Evolutionary conservation across 345 rosid species (phyloP), one percentile per base, ranked within the genome.

Genomic region (Pistacia vera): DNA sequence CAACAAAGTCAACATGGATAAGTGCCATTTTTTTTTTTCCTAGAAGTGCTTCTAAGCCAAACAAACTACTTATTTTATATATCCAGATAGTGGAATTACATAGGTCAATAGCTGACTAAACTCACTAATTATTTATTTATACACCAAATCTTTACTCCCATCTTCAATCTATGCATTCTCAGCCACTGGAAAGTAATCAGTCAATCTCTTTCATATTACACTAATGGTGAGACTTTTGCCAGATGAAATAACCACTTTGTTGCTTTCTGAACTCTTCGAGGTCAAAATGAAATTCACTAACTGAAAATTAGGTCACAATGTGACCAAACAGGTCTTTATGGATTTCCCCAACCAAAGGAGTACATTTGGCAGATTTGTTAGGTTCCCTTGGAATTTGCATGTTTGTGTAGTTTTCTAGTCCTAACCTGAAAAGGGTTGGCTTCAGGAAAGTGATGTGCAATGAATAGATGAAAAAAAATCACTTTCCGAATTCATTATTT

Each of bases 1-100:
- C 0, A 14, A n/a, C 20, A 20, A 70, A 77, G 78, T 77, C 78
- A 77, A 77, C 75, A 35, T 28, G 48, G 18, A 36, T 71, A 58
- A 66, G 22, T n/a, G n/a, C n/a, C n/a, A n/a, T n/a, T n/a, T n/a
- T n/a, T n/a, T 70, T 69, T 18, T n/a, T n/a, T 69, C 51, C 33
- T 56, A 28, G 3, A 41, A 59, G 64, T 79, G 76, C 68, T 20
- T 14, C 10, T 18, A 72, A 2, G 13, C 56, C 44, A 67, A 58
- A 41, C 61, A 20, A 3, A 67, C n/a, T n/a, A 49, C 71, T n/a
- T n/a, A 52, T 38, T 54, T 57, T 49, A 64, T 11, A 12, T 64
- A 66, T 8, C 52, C 0, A 72, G 25, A 33, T 60, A 44, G 52
- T 63, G 66, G 55, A 60, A 30, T 65, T 52, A 4, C 58, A 14